Conservation (phyloP, 768 basidiomycete genomes). For the Rhodotorula kratochvilovae region DNA sequence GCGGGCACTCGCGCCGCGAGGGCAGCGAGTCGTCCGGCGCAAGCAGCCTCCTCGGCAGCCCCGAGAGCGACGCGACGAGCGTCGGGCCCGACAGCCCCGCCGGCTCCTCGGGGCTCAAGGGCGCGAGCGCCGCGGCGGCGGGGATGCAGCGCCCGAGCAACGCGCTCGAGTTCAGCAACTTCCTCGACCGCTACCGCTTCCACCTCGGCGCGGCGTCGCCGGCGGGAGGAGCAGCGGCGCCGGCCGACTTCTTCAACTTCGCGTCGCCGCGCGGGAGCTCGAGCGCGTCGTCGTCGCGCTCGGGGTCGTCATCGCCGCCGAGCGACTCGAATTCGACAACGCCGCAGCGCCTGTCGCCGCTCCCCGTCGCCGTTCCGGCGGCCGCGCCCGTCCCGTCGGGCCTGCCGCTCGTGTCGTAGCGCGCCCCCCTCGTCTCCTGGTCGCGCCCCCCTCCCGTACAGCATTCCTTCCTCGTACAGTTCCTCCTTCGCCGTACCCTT, state of each 20-base stretch:
- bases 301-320: background rate
- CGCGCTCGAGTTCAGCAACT: constrained; percentile 32
- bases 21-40: constrained; percentile 16
- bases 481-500: no score
- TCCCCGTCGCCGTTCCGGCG: background rate
- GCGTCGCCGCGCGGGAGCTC: background rate
- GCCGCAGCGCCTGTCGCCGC: background rate
- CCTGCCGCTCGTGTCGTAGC: background rate
- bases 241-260: background rate
- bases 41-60: constrained; percentile 21
- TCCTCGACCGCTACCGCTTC: constrained; percentile 37
- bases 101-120: no score
- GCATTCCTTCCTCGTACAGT: no score
- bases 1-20: background rate
- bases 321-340: constrained; percentile 2
- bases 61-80: constrained; percentile 31
- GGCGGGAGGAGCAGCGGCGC: background rate
- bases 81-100: constrained; percentile 21
- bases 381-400: background rate
- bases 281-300: background rate
- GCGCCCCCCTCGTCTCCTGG: no score
- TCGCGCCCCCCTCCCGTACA: no score
- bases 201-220: constrained; percentile 15
- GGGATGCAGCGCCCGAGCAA: constrained; percentile 11
- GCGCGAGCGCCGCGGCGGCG: no score